Conservation (phyloP, 345 rosid genomes). For the Rhodamnia rubescens region DNA sequence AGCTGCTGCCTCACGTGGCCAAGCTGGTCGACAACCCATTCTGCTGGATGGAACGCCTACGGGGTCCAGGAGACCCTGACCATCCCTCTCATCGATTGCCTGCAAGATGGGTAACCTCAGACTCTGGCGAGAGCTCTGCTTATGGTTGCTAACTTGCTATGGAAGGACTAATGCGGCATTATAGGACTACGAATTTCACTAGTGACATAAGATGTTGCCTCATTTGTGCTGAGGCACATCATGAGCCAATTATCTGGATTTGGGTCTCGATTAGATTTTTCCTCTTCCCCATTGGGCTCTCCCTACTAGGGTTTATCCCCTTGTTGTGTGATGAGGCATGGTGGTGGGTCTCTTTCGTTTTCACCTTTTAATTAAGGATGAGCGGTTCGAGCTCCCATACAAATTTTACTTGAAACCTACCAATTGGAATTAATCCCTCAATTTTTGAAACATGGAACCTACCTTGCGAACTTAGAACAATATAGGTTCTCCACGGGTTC, state of each 20-base stretch:
- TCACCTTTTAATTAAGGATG: background rate
- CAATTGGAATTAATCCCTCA: no score
- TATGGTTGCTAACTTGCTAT: no score
- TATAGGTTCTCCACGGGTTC: no score
- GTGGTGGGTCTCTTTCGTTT: conserved; percentile 1
- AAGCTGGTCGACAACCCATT: conserved; percentile 72
- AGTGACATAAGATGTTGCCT: background rate
- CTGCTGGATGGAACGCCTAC: conserved; percentile 96
- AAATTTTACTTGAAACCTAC: no score
- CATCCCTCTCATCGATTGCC: conserved; percentile 71
- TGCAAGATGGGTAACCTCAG: conserved; percentile 58
- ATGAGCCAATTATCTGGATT: background rate
- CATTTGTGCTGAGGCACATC: background rate
- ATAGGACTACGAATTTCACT: background rate
- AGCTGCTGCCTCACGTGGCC: conserved; percentile 82
- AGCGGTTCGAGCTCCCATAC: no score
- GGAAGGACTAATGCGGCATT: background rate
- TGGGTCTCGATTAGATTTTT: conserved; percentile 2
- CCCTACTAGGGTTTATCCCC: conserved; percentile 56
- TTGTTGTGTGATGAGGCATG: conserved; percentile 43
- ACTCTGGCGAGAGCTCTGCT: conserved; percentile 8
- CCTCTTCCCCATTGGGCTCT: conserved; percentile 14
- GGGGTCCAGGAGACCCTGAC: conserved; percentile 70
- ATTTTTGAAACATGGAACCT: no score
- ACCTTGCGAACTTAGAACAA: no score